Percentiles rank a stretch among this genome's conserved stretches.
Conservation (phyloP, 345 rosid species). For the Triadica sebifera region DNA sequence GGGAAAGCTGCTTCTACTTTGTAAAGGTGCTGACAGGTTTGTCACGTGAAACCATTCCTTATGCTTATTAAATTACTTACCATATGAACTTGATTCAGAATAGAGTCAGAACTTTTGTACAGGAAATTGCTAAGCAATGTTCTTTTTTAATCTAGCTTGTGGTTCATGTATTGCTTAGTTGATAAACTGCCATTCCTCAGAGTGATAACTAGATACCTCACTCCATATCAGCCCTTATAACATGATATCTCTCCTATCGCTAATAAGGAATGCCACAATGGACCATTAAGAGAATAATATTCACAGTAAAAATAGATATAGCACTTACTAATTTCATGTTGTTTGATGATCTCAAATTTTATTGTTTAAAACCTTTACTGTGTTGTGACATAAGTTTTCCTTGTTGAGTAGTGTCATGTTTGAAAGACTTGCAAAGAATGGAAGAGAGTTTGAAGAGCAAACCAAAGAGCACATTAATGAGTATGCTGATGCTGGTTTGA, state of each 20-base stretch:
- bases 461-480: conserved; percentile 65
- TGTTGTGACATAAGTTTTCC: neutral
- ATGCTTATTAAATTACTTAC: neutral
- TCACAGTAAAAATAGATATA: neutral
- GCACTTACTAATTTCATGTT: conserved; percentile 1
- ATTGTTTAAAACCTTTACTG: neutral
- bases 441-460: conserved; percentile 55
- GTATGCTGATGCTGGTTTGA: conserved; percentile 92
- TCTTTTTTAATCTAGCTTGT: neutral
- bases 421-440: conserved; percentile 67
- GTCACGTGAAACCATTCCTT: conserved; percentile 20
- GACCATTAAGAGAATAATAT: neutral
- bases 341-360: conserved; percentile 11
- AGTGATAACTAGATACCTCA: neutral
- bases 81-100: neutral
- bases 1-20: conserved; percentile 71
- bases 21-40: conserved; percentile 99
- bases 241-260: conserved; percentile 11
- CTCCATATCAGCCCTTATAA: neutral
- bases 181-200: neutral
- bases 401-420: conserved; percentile 73
- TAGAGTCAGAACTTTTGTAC: neutral
- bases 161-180: neutral
- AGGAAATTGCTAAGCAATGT: neutral
- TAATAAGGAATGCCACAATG: neutral